Evolutionary conservation across 495 filamentous ascomycete genomes (phyloP), one percentile per base, ranked within the genome.

Genomic region (Aspergillus heteromorphus): DNA sequence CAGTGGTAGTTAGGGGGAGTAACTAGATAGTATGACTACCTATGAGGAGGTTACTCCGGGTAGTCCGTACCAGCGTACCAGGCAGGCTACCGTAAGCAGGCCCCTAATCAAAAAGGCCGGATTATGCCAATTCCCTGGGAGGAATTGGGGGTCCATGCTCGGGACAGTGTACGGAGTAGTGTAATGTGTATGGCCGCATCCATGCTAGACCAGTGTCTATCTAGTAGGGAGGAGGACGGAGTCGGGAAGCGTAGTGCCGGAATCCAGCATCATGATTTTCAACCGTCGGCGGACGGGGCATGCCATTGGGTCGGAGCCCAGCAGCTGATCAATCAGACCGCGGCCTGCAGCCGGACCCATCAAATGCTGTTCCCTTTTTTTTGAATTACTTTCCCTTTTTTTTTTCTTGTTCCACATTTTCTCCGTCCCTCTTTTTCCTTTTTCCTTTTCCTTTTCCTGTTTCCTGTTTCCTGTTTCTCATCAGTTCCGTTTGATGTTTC

Each of bases 321-420:
- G 42, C 13, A 54, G 45, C 36, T 48, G 51, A 54, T 54, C 51
- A 54, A 54, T 54, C 51, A 54, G 19, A 54, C 43, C 14, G 30
- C 25, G 18, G 20, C 19, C 9, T 45, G 27, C 10, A 10, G 51
- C 23, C 42, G 51, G 51, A 29, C 42, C 34, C 21, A 6, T 50
- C 36, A n/a, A n/a, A n/a, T 2, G 38, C 0, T 51, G 21, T 40
- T 41, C 18, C 19, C 20, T 42, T 51, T 51, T 42, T 42, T 51
- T 23, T 38, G 14, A 10, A 17, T 36, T 47, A 18, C n/a, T 4
- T 18, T 16, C 40, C 13, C 4, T 34, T 51, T 17, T 38, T 34
- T 14, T 18, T 40, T 53, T 53, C 11, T 42, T 53, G 13, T 40
- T 16, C 41, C 20, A 9, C 17, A 19, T 43, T 21, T n/a, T 20